Base-by-base conservation (phyloP, 805 yeast genomes). In the Myxozyma nipponensis region DNA sequence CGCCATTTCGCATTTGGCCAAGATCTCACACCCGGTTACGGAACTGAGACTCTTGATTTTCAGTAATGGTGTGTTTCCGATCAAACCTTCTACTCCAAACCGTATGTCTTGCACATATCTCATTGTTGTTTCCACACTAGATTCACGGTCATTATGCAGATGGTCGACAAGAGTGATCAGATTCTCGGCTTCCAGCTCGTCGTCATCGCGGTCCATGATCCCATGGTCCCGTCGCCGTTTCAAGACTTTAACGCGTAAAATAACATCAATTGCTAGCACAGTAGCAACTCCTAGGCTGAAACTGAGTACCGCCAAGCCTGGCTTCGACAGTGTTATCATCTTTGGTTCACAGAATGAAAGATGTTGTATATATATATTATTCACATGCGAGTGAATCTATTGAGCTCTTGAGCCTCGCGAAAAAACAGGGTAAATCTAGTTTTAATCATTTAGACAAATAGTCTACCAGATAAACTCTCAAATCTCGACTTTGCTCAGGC, bases 61-160 rank as follows among this genome's bases (percentile, higher is more conserved):
- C 17, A 91, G 81, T 66, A 91, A 63, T 0, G 96, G 96, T 1
- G 98, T 91, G 66, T 89, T 82, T 0, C 98, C 98, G 19, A 91
- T 88, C 18, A 89, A 76, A 13, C 84, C 88, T 42, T 81, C 84
- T 0, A 86, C 76, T 6, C 90, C 91, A n/a, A 71, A 58, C 28
- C 63, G 66, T 2, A 59, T 53, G n/a, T 54, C 46, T 18, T 43
- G 30, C 7, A 42, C 17, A 34, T n/a, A 13, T n/a, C n/a, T n/a
- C n/a, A n/a, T n/a, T n/a, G n/a, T n/a, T n/a, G n/a, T n/a, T 13
- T 28, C 32, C 32, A 13, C 13, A 9, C 32, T 7, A 7, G 7
- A 9, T 9, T 7, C 13, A 7, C 13, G 7, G 7, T 28, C 13
- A 13, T 28, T 13, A 28, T 28, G 32, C 13, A 28, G 13, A 9